phyloP scores from a whole-genome alignment of 768 basidiomycete genomes.

The Tricholoma furcatifolium region DNA sequence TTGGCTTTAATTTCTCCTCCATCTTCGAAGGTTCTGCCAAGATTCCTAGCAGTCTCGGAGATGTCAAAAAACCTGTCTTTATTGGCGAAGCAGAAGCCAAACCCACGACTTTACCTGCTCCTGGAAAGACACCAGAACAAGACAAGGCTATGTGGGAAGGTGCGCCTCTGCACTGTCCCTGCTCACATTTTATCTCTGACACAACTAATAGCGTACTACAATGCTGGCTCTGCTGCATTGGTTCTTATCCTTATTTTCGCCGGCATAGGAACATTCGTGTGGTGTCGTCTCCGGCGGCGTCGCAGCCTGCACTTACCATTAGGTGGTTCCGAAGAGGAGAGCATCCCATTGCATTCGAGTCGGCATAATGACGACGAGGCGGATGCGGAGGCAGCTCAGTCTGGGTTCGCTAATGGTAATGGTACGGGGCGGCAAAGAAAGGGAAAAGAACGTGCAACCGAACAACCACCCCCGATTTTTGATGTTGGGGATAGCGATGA shows the following conservation, averaged over 20 bases:
- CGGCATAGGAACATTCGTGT: conserved; percentile 73
- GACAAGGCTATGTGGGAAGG: conserved; percentile 92
- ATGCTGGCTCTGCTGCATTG: conserved; percentile 85
- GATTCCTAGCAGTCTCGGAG: conserved; percentile 81
- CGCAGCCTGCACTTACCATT: conserved; percentile 38
- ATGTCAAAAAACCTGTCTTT: conserved; percentile 63
- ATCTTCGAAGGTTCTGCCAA: conserved; percentile 78
- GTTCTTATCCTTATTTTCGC: conserved; percentile 73
- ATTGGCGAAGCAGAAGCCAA: conserved; percentile 41
- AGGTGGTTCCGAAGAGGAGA: conserved; percentile 54
- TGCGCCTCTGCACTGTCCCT: conserved; percentile 28
- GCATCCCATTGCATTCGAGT: conserved; percentile 59
- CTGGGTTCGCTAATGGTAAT: conserved; percentile 13
- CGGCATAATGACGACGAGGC: conserved; percentile 47
- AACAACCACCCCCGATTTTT: conserved; percentile 45
- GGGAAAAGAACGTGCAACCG: conserved; percentile 47
- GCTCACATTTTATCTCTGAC: not conserved
- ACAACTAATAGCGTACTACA: conserved; percentile 76
- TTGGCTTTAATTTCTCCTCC: conserved; percentile 84
- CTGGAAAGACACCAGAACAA: conserved; percentile 69
- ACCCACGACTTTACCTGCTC: conserved; percentile 32
- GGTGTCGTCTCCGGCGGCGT: conserved; percentile 63
- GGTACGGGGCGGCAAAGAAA: conserved; percentile 30
- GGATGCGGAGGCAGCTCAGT: conserved; percentile 21
- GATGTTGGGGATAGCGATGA: conserved; percentile 58